These are phyloP conservation scores for Melampsora larici-populina DNA, from an alignment of 1,284 basidiomycete species.

Conservation along the genomic window DNA sequence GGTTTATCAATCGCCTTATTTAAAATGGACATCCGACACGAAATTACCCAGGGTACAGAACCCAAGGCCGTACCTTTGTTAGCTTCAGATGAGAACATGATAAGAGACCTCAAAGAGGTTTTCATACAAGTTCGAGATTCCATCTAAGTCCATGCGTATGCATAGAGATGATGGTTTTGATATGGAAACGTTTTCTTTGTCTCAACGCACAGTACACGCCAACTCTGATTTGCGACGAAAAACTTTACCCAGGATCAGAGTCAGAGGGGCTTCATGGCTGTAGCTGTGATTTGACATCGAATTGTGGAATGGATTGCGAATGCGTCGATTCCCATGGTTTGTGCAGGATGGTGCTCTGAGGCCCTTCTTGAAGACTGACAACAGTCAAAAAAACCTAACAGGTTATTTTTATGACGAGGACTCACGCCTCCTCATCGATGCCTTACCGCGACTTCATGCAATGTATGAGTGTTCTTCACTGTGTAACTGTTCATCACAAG, in stretches of 20 bases:
- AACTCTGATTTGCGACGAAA: neutral
- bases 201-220: conserved; percentile 1
- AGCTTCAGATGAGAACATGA: neutral
- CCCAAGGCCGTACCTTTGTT: neutral
- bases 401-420: conserved; percentile 1
- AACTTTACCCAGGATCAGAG: neutral
- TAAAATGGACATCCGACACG: neutral
- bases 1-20: too few relatives aligned
- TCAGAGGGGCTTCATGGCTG: neutral
- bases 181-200: too few relatives aligned
- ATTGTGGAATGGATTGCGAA: neutral
- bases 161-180: too few relatives aligned
- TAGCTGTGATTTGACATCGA: neutral
- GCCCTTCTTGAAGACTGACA: neutral
- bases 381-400: neutral
- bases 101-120: neutral
- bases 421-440: conserved; percentile 1
- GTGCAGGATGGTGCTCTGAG: neutral
- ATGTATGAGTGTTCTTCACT: conserved; percentile 10
- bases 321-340: conserved; percentile 11
- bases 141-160: too few relatives aligned
- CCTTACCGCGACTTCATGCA: conserved; percentile 5
- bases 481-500: neutral
- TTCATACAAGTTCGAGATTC: conserved; percentile 1
- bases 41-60: neutral